A percentile compares a stretch with the other conserved stretches of the same genome.
These are phyloP conservation scores for Botryotinia narcissicola DNA, from an alignment of 2,329 filamentous ascomycete genomes.

Conservation along the genomic window DNA sequence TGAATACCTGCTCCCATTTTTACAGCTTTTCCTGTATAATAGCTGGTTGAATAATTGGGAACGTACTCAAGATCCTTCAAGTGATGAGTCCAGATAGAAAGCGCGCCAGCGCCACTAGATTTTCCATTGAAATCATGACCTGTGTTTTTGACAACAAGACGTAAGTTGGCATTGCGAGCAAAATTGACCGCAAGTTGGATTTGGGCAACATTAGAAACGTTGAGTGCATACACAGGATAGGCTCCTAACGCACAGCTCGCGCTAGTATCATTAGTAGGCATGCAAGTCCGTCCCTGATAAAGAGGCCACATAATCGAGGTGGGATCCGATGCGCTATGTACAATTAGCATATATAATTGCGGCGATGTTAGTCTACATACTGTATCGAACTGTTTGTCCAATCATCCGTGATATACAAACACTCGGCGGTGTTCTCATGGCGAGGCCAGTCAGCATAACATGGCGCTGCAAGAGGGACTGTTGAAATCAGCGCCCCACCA, in stretches of 20 bases:
- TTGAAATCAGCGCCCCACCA: neutral
- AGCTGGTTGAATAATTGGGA: neutral
- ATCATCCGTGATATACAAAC: neutral
- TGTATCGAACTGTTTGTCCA: neutral
- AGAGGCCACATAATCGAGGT: neutral
- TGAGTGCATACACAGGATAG: neutral
- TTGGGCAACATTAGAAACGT: neutral
- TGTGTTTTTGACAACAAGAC: neutral
- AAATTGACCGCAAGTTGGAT: neutral
- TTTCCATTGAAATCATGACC: neutral
- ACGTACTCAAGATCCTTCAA: neutral
- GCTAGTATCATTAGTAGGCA: neutral
- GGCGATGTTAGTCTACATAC: neutral
- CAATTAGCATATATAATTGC: neutral
- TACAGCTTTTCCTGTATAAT: neutral
- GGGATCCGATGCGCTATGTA: neutral
- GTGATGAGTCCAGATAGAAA: neutral
- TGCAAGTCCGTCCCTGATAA: neutral
- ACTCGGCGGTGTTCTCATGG: neutral
- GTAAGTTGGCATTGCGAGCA: neutral
- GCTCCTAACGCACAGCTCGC: neutral
- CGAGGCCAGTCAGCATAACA: neutral
- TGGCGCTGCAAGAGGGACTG: neutral
- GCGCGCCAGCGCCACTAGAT: neutral
- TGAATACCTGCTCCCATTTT: neutral